A percentile compares a stretch with the other conserved stretches of the same genome.
Evolutionary conservation across 306 rosid genomes (phyloP).

Genomic region (Malus fusca): DNA sequence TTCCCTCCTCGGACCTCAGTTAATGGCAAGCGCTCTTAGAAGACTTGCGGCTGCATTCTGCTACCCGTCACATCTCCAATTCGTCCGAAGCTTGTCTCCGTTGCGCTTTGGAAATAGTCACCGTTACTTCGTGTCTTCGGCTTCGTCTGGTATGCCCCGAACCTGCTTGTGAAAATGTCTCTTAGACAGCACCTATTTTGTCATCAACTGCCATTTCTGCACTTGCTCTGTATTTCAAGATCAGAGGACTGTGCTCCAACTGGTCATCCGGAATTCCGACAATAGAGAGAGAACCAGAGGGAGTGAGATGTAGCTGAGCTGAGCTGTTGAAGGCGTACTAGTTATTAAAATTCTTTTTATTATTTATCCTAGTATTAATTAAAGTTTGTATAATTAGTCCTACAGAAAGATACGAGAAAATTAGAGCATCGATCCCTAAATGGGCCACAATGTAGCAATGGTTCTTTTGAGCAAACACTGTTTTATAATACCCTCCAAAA

Average conservation of each 20-base stretch:
- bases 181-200: neutral
- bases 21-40: slow-evolving; percentile 25
- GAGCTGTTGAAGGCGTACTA: too few relatives aligned
- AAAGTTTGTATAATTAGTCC: too few relatives aligned
- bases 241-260: slow-evolving; percentile 30
- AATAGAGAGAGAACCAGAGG: slow-evolving; percentile 44
- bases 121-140: neutral
- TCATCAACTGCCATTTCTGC: neutral
- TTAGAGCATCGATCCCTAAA: too few relatives aligned
- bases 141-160: neutral
- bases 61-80: slow-evolving; percentile 4
- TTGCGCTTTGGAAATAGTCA: neutral
- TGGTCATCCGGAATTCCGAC: slow-evolving; percentile 29
- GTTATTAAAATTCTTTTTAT: too few relatives aligned
- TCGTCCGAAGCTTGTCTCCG: slow-evolving; percentile 2
- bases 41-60: slow-evolving; percentile 24
- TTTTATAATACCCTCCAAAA: too few relatives aligned
- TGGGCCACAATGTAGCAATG: too few relatives aligned
- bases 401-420: too few relatives aligned
- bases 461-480: too few relatives aligned
- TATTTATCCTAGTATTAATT: too few relatives aligned
- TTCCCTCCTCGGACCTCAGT: neutral
- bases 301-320: too few relatives aligned
- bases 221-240: slow-evolving; percentile 34
- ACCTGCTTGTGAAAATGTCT: slow-evolving; percentile 22